Percentiles rank a stretch among this genome's conserved stretches.
These are phyloP conservation scores for Xerocomus minutiporus DNA, from an alignment of 1,284 basidiomycete species.

Conservation along the genomic window DNA sequence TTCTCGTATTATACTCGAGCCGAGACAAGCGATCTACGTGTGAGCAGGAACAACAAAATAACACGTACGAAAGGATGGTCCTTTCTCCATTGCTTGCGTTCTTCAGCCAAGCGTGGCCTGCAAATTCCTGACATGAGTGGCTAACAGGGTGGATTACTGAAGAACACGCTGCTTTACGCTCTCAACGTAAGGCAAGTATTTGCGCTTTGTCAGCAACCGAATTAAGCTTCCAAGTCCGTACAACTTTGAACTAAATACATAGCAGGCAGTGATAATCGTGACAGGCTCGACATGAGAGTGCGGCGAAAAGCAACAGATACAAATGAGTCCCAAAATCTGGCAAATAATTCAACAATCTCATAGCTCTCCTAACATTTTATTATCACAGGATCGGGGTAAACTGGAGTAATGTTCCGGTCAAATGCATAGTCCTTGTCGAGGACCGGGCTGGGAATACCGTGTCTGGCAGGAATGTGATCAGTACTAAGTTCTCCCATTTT, in stretches of 20 bases:
- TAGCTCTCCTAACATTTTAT: not conserved
- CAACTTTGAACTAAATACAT: no score
- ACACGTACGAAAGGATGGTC: constrained; percentile 95
- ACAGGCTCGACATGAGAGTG: no score
- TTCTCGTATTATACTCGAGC: constrained; percentile 1
- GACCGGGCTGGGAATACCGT: constrained; percentile 15
- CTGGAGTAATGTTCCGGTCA: constrained; percentile 22
- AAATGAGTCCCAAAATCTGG: not conserved
- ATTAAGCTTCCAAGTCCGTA: no score
- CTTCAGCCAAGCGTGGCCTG: constrained; percentile 85
- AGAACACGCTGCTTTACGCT: not conserved
- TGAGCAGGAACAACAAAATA: not conserved
- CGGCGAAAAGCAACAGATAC: not conserved
- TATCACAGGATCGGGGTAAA: constrained; percentile 15
- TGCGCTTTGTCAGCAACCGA: constrained; percentile 26
- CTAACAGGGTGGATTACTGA: not conserved
- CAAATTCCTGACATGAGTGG: constrained; percentile 73
- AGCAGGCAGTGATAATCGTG: no score
- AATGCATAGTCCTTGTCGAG: constrained; percentile 21
- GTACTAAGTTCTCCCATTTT: not conserved
- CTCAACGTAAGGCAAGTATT: not conserved
- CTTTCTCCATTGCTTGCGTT: constrained; percentile 98
- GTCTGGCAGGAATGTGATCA: constrained; percentile 14
- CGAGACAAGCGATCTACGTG: constrained; percentile 1
- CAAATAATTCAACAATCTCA: not conserved